A percentile compares a stretch with the other conserved stretches of the same genome.
phyloP scores from a whole-genome alignment of 768 basidiomycete species.

The Pleurotus pulmonarius region DNA sequence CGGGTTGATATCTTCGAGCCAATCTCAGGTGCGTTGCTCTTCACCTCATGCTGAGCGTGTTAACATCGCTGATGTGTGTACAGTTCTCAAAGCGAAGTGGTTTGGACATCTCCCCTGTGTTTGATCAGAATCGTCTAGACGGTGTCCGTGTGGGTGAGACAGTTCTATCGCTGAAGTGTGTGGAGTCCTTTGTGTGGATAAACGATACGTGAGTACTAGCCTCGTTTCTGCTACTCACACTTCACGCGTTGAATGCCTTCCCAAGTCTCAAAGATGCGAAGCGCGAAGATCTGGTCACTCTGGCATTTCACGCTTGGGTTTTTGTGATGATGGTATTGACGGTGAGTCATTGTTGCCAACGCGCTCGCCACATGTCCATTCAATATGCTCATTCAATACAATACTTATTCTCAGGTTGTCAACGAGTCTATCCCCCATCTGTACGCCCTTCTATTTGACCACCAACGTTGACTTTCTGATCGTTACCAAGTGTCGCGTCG shows the following conservation, averaged over 20 bases:
- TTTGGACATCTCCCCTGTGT: background rate
- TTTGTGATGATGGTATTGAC: conserved; percentile 41
- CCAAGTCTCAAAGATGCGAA: conserved; percentile 33
- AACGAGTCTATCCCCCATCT: conserved; percentile 3
- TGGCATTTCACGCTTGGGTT: conserved; percentile 46
- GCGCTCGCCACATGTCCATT: background rate
- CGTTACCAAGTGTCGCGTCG: conserved; percentile 35
- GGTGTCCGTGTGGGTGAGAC: conserved; percentile 2
- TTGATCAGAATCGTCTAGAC: conserved; percentile 8
- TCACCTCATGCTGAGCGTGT: background rate
- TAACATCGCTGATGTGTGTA: background rate
- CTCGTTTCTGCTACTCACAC: no score
- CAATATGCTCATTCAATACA: background rate
- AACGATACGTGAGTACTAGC: conserved; percentile 34
- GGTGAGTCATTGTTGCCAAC: conserved; percentile 23
- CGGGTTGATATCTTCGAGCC: no score
- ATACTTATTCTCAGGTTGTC: background rate
- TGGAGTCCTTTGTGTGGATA: conserved; percentile 42
- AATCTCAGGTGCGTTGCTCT: background rate
- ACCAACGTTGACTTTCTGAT: background rate
- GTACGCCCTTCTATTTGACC: background rate
- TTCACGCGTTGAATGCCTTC: background rate
- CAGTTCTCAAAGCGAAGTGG: background rate
- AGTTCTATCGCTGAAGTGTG: conserved; percentile 25
- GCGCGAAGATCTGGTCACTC: conserved; percentile 44